phyloP scores from a whole-genome alignment of 2,329 filamentous ascomycete genomes.

The Zopfia rhizophila region DNA sequence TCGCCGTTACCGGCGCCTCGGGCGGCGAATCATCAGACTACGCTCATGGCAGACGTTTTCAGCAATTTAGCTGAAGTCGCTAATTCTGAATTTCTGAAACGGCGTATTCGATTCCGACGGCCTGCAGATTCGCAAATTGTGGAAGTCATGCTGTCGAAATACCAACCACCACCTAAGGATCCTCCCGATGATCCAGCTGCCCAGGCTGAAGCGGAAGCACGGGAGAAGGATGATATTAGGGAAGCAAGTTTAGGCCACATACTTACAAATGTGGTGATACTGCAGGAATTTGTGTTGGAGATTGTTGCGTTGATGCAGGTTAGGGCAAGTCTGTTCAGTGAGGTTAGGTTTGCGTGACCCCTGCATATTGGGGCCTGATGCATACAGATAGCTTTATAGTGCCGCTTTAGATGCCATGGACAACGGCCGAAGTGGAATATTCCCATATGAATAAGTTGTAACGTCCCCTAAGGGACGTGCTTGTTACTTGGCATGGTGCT shows the following conservation, averaged over 20 bases:
- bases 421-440: too few species aligned
- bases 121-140: slow-evolving; percentile 34
- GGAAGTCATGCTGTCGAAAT: slow-evolving; percentile 48
- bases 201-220: slow-evolving; percentile 25
- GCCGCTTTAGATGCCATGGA: too few species aligned
- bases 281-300: slow-evolving; percentile 63
- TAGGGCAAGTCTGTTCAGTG: slow-evolving; percentile 59
- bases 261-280: slow-evolving; percentile 61
- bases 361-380: too few species aligned
- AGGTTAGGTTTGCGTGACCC: slow-evolving; percentile 53
- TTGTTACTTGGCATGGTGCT: too few species aligned
- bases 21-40: slow-evolving; percentile 41
- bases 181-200: slow-evolving; percentile 18
- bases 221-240: slow-evolving; percentile 39
- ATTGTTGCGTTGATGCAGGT: slow-evolving; percentile 60
- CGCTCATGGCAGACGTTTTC: slow-evolving; percentile 47
- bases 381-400: too few species aligned
- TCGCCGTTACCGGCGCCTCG: slow-evolving; percentile 43
- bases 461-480: too few species aligned
- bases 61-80: slow-evolving; percentile 42
- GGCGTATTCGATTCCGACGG: slow-evolving; percentile 47
- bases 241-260: slow-evolving; percentile 60
- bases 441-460: too few species aligned
- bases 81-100: slow-evolving; percentile 45
- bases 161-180: slow-evolving; percentile 46